Evolutionary conservation across 495 filamentous ascomycete genomes (phyloP).

Genomic region (Melanomma pulvis-pyrius): DNA sequence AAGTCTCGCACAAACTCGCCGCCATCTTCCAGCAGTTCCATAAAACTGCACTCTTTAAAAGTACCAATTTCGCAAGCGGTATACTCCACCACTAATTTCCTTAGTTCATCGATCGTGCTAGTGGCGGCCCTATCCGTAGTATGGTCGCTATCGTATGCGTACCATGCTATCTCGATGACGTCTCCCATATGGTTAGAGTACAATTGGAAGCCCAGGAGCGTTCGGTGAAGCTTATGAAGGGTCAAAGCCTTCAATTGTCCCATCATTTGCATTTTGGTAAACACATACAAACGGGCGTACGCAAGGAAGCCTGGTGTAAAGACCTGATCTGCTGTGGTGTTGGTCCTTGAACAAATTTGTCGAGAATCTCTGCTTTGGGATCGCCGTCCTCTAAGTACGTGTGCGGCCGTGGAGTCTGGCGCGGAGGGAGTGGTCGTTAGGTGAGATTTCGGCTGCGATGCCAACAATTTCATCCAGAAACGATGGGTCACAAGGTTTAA

Average conservation of each 20-base stretch:
- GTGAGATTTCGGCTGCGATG: neutral
- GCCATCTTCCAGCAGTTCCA: conserved; percentile 24
- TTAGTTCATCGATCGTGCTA: conserved; percentile 8
- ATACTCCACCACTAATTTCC: conserved; percentile 30
- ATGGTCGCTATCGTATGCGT: conserved; percentile 31
- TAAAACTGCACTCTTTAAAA: conserved; percentile 17
- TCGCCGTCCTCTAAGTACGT: neutral
- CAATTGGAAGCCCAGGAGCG: conserved; percentile 33
- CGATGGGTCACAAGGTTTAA: neutral
- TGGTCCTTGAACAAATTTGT: conserved; percentile 1
- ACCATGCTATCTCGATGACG: conserved; percentile 37
- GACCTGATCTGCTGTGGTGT: conserved; percentile 20
- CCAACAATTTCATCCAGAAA: neutral
- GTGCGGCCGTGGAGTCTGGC: neutral
- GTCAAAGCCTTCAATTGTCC: conserved; percentile 34
- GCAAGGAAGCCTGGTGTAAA: conserved; percentile 38
- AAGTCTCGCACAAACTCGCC: conserved; percentile 35
- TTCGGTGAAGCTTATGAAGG: conserved; percentile 42
- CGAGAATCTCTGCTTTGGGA: neutral
- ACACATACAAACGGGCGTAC: conserved; percentile 41
- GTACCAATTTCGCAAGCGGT: conserved; percentile 22
- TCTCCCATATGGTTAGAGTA: conserved; percentile 28
- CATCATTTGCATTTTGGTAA: conserved; percentile 30
- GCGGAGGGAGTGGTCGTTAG: neutral
- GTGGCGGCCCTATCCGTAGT: conserved; percentile 7